Percentiles rank a stretch among this genome's conserved stretches.
phyloP scores from a whole-genome alignment of 2,329 filamentous ascomycete species.

The Aspergillus alliaceus region DNA sequence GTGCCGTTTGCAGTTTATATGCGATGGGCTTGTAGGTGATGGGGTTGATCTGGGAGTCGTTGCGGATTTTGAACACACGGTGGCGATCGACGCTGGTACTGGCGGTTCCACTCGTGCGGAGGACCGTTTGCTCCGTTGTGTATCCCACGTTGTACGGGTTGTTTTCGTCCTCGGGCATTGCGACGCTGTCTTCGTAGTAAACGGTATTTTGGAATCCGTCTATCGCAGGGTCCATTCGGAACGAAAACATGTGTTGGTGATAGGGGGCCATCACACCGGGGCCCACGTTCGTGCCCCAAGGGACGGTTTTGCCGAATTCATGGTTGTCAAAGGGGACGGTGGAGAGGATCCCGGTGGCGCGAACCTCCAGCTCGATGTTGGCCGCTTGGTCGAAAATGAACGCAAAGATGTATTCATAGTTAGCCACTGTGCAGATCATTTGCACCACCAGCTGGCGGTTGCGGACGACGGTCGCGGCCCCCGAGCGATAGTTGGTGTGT shows the following conservation, averaged over 20 bases:
- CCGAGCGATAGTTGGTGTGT: slow-evolving; percentile 70
- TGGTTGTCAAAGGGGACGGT: slow-evolving; percentile 65
- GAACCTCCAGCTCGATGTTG: slow-evolving; percentile 65
- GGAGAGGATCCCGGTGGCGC: slow-evolving; percentile 67
- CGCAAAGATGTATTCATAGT: slow-evolving; percentile 73
- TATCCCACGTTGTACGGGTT: slow-evolving; percentile 56
- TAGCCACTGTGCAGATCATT: slow-evolving; percentile 69
- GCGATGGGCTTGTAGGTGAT: slow-evolving; percentile 55
- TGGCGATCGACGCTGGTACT: slow-evolving; percentile 50
- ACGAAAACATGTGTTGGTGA: slow-evolving; percentile 76
- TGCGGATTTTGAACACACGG: slow-evolving; percentile 61
- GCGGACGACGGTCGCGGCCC: slow-evolving; percentile 61
- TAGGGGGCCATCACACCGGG: slow-evolving; percentile 68
- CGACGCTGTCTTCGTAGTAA: slow-evolving; percentile 59
- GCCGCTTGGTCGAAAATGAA: slow-evolving; percentile 72
- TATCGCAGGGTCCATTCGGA: slow-evolving; percentile 63
- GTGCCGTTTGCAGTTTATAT: slow-evolving; percentile 58
- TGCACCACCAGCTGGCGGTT: slow-evolving; percentile 67
- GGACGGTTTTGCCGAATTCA: slow-evolving; percentile 61
- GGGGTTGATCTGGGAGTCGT: slow-evolving; percentile 52
- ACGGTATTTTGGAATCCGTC: slow-evolving; percentile 58
- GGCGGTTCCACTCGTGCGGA: slow-evolving; percentile 49
- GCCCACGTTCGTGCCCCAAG: slow-evolving; percentile 68
- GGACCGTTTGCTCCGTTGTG: slow-evolving; percentile 48
- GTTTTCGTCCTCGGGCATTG: slow-evolving; percentile 56